Base-by-base conservation (phyloP, 2,329 filamentous ascomycete species). In the Microdochium nivale region DNA sequence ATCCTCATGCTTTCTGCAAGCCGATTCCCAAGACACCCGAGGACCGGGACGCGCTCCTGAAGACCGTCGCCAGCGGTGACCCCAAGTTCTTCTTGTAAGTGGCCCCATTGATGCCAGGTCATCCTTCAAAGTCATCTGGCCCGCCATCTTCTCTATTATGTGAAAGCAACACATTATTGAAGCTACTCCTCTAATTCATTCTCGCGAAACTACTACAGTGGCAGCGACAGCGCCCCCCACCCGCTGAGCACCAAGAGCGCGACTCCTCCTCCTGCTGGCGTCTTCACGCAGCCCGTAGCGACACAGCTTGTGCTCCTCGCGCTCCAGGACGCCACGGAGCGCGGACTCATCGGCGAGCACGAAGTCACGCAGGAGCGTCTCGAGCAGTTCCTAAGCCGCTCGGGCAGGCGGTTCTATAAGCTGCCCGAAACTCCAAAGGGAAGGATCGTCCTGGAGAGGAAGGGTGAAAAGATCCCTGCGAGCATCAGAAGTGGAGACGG, bases 21-120 rank as follows among this genome's bases (percentile, higher is more conserved):
- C 85, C 76, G 76, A 89, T 87, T 30, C 81, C 86, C 49, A 88
- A 88, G 73, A 84, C 81, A 33, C 84, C 88, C 0, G 75, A 77
- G 21, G 86, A 90, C 62, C 69, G 79, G 21, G 69, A 75, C 51
- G 76, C 78, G 21, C 63, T 82, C n/a, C 63, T 81, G 5, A 67
- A 68, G 47, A 74, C 78, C 1, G 74, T 71, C 1, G 63, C 71
- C 16, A 68, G 66, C 37, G 73, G 75, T 19, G 62, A 73, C 10
- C 65, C 71, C 0, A 77, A 76, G 51, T 82, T 82, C 66, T 83
- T 82, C 67, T 68, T 82, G 71, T 57, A 55, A 56, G 61, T 59
- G 19, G 35, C n/a, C 35, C 14, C 14, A n/a, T 21, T n/a, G n/a
- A n/a, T n/a, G n/a, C n/a, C n/a, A n/a, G n/a, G n/a, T n/a, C n/a